Conservation (phyloP, 2,329 filamentous ascomycete species). For the Ophiostoma montium region DNA sequence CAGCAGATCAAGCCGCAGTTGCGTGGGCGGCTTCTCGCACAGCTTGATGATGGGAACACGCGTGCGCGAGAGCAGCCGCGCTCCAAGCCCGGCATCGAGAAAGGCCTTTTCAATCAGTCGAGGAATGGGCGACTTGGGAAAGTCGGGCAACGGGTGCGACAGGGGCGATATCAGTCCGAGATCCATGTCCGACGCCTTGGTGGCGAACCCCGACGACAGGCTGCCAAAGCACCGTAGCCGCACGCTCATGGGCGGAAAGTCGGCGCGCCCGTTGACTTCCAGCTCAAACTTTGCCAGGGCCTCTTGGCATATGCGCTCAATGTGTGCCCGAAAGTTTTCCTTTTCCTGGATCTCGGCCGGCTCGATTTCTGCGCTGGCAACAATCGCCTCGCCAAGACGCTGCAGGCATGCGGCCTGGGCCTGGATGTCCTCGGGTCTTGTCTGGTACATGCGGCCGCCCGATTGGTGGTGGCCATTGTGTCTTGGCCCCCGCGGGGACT, state of each 20-base stretch:
- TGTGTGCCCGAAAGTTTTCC: slow-evolving; percentile 49
- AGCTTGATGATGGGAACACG: slow-evolving; percentile 81
- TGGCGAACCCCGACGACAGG: slow-evolving; percentile 71
- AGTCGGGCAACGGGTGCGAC: slow-evolving; percentile 39
- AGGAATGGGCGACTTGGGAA: slow-evolving; percentile 48
- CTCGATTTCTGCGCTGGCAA: slow-evolving; percentile 49
- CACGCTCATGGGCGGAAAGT: slow-evolving; percentile 43
- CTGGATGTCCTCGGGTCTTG: slow-evolving; percentile 30
- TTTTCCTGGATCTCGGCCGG: slow-evolving; percentile 52
- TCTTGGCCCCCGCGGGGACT: slow-evolving; percentile 2
- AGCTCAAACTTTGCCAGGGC: slow-evolving; percentile 40
- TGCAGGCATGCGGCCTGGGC: slow-evolving; percentile 36
- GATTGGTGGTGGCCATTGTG: slow-evolving; percentile 3
- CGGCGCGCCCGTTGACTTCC: slow-evolving; percentile 21
- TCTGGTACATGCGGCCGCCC: slow-evolving; percentile 16
- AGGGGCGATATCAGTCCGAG: slow-evolving; percentile 58
- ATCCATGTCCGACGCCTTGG: slow-evolving; percentile 83
- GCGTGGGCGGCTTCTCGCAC: slow-evolving; percentile 53
- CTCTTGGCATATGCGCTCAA: slow-evolving; percentile 51
- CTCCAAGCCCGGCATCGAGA: slow-evolving; percentile 57
- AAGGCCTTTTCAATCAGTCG: slow-evolving; percentile 62
- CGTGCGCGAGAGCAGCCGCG: slow-evolving; percentile 62
- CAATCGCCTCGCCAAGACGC: slow-evolving; percentile 30
- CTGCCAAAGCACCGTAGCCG: slow-evolving; percentile 69
- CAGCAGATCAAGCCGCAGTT: slow-evolving; percentile 45